A percentile compares a stretch with the other conserved stretches of the same genome.
Evolutionary conservation across 2,329 filamentous ascomycete species (phyloP).

Genomic region (Hypoxylon rubiginosum): DNA sequence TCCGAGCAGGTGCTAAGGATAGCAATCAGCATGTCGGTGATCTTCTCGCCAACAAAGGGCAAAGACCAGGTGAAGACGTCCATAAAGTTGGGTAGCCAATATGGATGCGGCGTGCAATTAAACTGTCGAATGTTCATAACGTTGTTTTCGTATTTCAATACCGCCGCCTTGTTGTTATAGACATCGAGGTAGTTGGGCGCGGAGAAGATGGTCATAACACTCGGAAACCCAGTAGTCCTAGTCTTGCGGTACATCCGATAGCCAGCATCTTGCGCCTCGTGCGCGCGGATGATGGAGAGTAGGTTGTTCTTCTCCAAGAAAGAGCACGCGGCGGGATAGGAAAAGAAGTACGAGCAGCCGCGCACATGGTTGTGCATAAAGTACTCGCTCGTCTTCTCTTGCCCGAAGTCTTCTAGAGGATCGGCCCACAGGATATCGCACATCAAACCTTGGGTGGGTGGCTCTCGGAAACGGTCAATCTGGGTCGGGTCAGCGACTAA

Average conservation of each 20-base stretch:
- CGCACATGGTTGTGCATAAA: conserved; percentile 98
- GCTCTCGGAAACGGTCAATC: conserved; percentile 98
- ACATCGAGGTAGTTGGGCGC: conserved; percentile 99
- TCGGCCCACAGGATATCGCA: conserved; percentile 99
- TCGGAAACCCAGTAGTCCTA: conserved; percentile 96
- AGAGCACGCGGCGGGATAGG: conserved; percentile 94
- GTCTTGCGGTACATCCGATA: conserved; percentile 99
- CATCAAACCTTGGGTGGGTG: conserved; percentile 97
- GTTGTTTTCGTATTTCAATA: conserved; percentile 99
- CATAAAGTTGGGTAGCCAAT: conserved; percentile 99
- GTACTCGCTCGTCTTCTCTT: conserved; percentile 98
- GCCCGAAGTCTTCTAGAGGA: conserved; percentile 96
- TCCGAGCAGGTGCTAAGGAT: conserved; percentile 99
- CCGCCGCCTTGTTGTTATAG: conserved; percentile 99
- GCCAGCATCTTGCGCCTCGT: conserved; percentile 98
- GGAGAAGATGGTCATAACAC: conserved; percentile 99
- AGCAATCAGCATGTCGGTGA: conserved; percentile 99
- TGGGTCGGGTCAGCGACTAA: conserved; percentile 55
- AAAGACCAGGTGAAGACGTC: conserved; percentile 99
- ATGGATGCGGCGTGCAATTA: conserved; percentile 98
- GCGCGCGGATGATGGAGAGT: conserved; percentile 94
- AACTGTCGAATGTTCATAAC: conserved; percentile 99
- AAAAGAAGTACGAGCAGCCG: conserved; percentile 99
- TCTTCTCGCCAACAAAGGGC: conserved; percentile 98
- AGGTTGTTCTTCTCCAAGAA: conserved; percentile 99